Percentiles rank a stretch among this genome's conserved stretches.
Evolutionary conservation across 2,329 filamentous ascomycete genomes (phyloP).

Genomic region (Fusarium udum): DNA sequence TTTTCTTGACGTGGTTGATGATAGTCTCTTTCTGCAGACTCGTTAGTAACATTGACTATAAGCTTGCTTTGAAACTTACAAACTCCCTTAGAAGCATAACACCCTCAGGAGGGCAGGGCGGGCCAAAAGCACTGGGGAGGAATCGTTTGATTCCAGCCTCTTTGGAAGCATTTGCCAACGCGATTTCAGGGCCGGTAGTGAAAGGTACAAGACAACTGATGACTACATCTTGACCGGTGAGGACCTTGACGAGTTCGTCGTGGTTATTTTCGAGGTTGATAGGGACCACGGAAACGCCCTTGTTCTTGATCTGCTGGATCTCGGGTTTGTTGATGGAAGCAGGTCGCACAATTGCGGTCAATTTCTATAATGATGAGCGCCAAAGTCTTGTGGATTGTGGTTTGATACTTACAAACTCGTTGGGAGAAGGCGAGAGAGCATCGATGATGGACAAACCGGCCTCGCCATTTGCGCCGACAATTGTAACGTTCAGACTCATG

Average conservation of each 20-base stretch:
- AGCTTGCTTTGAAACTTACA: not conserved
- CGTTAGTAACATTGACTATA: not conserved
- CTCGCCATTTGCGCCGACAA: conserved; percentile 33
- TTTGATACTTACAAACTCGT: conserved; percentile 13
- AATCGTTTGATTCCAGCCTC: conserved; percentile 29
- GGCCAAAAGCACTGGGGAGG: conserved; percentile 21
- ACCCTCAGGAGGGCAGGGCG: conserved; percentile 11
- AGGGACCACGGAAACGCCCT: conserved; percentile 16
- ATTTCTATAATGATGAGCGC: not conserved
- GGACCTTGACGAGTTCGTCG: conserved; percentile 13
- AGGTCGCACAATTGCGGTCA: conserved; percentile 24
- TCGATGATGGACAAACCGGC: conserved; percentile 23
- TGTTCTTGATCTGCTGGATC: not conserved
- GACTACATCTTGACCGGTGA: conserved; percentile 25
- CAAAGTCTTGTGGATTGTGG: not conserved
- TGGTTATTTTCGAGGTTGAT: conserved; percentile 13
- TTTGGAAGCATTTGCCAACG: conserved; percentile 22
- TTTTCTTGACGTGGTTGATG: conserved; percentile 58
- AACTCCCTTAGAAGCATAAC: conserved; percentile 21
- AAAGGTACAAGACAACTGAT: conserved; percentile 7
- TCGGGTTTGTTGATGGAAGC: conserved; percentile 28
- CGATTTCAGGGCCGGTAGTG: not conserved
- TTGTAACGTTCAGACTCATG: conserved; percentile 26
- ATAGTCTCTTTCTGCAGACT: conserved; percentile 57
- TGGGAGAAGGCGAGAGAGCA: conserved; percentile 10